Evolutionary conservation across 768 basidiomycete species (phyloP), one percentile per base, ranked within the genome.

Genomic region (Fistulinella prunicolor): DNA sequence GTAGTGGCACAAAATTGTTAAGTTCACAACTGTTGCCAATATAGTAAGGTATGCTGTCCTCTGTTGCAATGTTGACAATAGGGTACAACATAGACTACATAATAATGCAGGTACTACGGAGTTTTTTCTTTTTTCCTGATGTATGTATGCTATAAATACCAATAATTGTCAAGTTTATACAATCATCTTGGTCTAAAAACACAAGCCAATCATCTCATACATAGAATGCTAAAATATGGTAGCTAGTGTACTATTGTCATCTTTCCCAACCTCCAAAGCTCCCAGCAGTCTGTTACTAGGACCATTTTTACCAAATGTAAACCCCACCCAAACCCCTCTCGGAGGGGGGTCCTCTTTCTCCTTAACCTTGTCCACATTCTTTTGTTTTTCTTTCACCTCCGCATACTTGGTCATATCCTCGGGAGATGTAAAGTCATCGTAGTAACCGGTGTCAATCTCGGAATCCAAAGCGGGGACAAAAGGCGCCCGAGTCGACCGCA

Each of bases 361-460:
- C 67, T 79, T 83, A 16, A 97, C 89, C 47, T 79, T 80, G 21
- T 95, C 95, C 21, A 99, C 94, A 63, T 97, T 94, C 60, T 72
- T 75, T 70, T 97, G 94, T 70, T 98, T 99, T 75, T 96, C 96
- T 68, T 89, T 82, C 7, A 99, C 96, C 67, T 99, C 95, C 10
- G 94, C 92, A 63, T 98, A 98, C 72, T 98, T 98, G 42, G 91
- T 93, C 94, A 97, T 97, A 63, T 98, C 95, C 49, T 94, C 90
- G 4, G 79, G 72, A 4, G 80, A 86, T 2, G 85, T 85, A 65
- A 94, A 94, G 64, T 93, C 91, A 58, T 94, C 91, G 69, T 93
- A 94, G 69, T 94, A 94, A 16, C 93, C 94, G 1, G 94, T 93
- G 62, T 99, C 96, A 49, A 90, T 78, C 61, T 98, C 96, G 9